Evolutionary conservation across 345 rosid genomes (phyloP).

Genomic region (Eucalyptus urophylla): DNA sequence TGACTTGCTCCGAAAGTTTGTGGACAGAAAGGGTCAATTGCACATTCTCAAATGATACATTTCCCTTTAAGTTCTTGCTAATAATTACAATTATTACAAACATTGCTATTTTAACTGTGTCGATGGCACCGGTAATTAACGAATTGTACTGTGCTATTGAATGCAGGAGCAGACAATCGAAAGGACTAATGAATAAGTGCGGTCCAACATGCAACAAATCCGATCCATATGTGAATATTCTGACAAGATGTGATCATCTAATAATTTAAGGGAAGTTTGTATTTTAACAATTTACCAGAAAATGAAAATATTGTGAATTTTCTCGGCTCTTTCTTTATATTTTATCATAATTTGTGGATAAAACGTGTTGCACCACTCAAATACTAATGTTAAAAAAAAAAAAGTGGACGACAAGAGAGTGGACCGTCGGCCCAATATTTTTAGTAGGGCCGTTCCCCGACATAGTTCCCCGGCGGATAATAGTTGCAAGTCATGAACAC

Average conservation of each 20-base stretch:
- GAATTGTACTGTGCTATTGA: not conserved
- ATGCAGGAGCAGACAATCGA: not conserved
- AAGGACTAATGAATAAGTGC: not conserved
- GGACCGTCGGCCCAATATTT: not conserved
- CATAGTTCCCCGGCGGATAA: conserved; percentile 74
- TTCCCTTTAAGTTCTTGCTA: not conserved
- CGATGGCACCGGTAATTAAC: not conserved
- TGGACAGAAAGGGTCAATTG: not conserved
- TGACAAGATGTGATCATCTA: not conserved
- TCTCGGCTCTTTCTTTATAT: not conserved
- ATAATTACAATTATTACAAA: not conserved
- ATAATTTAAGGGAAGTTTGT: not conserved
- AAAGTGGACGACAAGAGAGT: not conserved
- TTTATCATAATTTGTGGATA: not conserved
- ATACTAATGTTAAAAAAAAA: not conserved
- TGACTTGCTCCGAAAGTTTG: not conserved
- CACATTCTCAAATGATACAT: not conserved
- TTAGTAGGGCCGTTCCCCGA: conserved; percentile 70
- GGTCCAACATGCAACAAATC: not conserved
- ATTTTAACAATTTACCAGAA: not conserved
- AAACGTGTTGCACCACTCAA: not conserved
- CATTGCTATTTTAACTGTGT: not conserved
- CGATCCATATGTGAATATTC: not conserved
- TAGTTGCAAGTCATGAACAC: conserved; percentile 93
- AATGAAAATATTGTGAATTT: not conserved